Evolutionary conservation across 768 basidiomycete genomes (phyloP), one percentile per base, ranked within the genome.

Genomic region (Tylopilus vinaceipallidus): DNA sequence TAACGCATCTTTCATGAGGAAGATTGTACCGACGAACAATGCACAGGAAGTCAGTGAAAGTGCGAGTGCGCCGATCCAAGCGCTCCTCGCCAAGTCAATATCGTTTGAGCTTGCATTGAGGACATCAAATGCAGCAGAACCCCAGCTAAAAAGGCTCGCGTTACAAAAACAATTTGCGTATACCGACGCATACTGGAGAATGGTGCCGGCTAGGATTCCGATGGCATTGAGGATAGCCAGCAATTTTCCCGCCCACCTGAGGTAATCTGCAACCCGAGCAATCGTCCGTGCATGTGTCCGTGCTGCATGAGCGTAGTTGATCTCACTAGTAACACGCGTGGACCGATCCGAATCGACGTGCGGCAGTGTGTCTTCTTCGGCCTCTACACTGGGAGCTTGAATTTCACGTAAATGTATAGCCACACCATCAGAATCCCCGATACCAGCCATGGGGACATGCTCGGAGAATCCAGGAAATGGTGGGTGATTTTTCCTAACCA

Each of bases 41-140:
- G 43, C 13, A 6, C 64, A 63, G 45, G 43, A 58, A 2, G 46
- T 47, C 26, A 58, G 51, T 4, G 67, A 67, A 5, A 75, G 52
- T 12, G 49, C 53, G 1, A 71, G 62, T 0, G 64, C 73, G 1
- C 70, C 69, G 34, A 67, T 62, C 73, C 74, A 74, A 6, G 68
- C 66, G 1, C n/a, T 20, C 45, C 54, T 61, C 62, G 68, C 67
- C 32, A 40, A 22, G 6, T 34, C 30, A 22, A 69, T 34, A 41
- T 72, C 71, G 10, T 41, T 47, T 1, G n/a, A 1, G 3, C 6
- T 20, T 0, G 37, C 4, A 11, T 17, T 12, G 4, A 74, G 60
- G n/a, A 74, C 65, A 20, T 64, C 3, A 27, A 42, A 42, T 11
- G 41, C 17, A 12, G 41, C n/a, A 17, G 11, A 7, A 2, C 41